phyloP scores from a whole-genome alignment of 2,329 filamentous ascomycete genomes.

The Fusarium irregulare region DNA sequence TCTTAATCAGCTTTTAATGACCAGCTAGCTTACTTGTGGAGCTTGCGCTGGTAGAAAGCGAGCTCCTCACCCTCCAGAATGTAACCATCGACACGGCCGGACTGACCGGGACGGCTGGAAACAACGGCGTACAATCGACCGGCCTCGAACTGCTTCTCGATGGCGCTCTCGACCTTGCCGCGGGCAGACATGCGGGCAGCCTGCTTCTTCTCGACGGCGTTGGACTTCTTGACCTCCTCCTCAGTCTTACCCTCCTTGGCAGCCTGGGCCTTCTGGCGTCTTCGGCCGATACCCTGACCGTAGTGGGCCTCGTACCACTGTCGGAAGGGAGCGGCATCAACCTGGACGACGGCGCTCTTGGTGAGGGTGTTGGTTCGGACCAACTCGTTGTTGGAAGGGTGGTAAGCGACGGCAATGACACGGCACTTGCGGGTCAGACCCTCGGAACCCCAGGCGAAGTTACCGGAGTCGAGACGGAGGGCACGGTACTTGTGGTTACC shows the following conservation, averaged over 20 bases:
- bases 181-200: constrained; percentile 80
- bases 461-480: constrained; percentile 97
- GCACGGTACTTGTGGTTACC: constrained; percentile 99
- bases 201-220: constrained; percentile 97
- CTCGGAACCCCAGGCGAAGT: constrained; percentile 99
- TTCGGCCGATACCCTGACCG: constrained; percentile 87
- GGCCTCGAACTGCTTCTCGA: constrained; percentile 99
- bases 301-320: constrained; percentile 99
- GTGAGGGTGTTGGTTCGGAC: constrained; percentile 99
- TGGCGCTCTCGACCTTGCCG: constrained; percentile 91
- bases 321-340: constrained; percentile 98
- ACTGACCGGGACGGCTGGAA: constrained; percentile 94
- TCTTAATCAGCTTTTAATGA: constrained; percentile 38
- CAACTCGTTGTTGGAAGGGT: constrained; percentile 99
- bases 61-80: constrained; percentile 99
- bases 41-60: constrained; percentile 99
- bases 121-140: constrained; percentile 96
- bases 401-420: constrained; percentile 98
- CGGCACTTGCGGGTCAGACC: constrained; percentile 98
- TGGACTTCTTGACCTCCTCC: constrained; percentile 90
- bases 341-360: constrained; percentile 97
- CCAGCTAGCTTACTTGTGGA: constrained; percentile 87
- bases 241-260: constrained; percentile 69
- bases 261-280: constrained; percentile 84
- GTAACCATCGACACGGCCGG: constrained; percentile 96